Evolutionary conservation across 2,329 filamentous ascomycete species (phyloP).

Genomic region (Diaporthe longicolla): DNA sequence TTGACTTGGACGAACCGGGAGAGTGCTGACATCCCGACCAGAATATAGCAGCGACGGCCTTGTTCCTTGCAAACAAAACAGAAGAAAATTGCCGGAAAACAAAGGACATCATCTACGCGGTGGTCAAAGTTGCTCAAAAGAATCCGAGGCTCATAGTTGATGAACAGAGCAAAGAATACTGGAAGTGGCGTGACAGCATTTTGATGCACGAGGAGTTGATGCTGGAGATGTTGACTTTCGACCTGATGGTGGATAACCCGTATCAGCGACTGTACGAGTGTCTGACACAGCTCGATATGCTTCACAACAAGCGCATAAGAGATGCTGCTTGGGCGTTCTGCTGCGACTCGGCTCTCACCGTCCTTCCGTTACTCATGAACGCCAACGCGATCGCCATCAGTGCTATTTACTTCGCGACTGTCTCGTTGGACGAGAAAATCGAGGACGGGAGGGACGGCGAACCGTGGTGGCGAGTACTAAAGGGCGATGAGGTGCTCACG

Average conservation of each 20-base stretch:
- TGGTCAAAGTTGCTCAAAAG: slow-evolving; percentile 95
- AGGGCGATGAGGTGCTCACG: slow-evolving; percentile 79
- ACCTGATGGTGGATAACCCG: slow-evolving; percentile 90
- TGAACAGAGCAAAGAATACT: slow-evolving; percentile 98
- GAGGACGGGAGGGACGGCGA: slow-evolving; percentile 78
- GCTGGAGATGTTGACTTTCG: slow-evolving; percentile 92
- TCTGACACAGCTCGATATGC: slow-evolving; percentile 78
- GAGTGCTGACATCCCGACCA: slow-evolving; percentile 50
- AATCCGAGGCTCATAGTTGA: slow-evolving; percentile 91
- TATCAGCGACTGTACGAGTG: slow-evolving; percentile 88
- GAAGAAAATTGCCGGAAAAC: slow-evolving; percentile 98
- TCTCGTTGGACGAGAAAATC: slow-evolving; percentile 80
- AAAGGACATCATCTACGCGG: slow-evolving; percentile 92
- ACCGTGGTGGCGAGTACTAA: slow-evolving; percentile 89
- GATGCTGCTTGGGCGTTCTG: slow-evolving; percentile 95
- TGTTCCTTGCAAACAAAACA: slow-evolving; percentile 97
- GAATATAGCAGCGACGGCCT: slow-evolving; percentile 88
- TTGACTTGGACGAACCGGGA: not conserved
- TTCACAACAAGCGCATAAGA: slow-evolving; percentile 84
- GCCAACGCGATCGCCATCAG: slow-evolving; percentile 86
- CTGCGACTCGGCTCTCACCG: slow-evolving; percentile 89
- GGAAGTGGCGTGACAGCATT: slow-evolving; percentile 97
- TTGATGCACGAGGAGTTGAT: slow-evolving; percentile 93
- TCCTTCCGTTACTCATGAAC: slow-evolving; percentile 84
- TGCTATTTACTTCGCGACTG: slow-evolving; percentile 88